phyloP scores from a whole-genome alignment of 768 basidiomycete species.

The Suillus alpinus region DNA sequence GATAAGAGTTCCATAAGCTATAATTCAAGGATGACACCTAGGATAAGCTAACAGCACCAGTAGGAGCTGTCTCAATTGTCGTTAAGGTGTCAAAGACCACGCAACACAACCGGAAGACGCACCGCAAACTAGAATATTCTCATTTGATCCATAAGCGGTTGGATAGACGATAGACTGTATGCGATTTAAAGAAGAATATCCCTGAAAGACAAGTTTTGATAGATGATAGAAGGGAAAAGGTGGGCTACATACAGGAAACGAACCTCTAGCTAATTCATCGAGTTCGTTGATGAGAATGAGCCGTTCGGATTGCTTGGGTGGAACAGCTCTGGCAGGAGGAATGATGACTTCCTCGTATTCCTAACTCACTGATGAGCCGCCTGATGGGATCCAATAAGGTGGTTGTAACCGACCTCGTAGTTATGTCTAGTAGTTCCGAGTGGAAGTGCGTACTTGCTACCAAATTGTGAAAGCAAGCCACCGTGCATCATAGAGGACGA shows the following conservation, averaged over 20 bases:
- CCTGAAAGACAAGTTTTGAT: constrained; percentile 41
- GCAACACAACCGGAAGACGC: constrained; percentile 3
- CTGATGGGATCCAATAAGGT: not conserved
- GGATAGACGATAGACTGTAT: constrained; percentile 95
- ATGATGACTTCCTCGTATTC: constrained; percentile 87
- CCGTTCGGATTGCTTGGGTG: constrained; percentile 68
- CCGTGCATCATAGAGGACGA: constrained; percentile 57
- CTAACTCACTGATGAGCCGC: constrained; percentile 36
- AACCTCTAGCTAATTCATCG: constrained; percentile 72
- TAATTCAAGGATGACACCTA: not conserved
- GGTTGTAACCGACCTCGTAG: constrained; percentile 51
- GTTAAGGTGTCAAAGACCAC: not conserved
- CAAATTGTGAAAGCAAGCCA: constrained; percentile 66
- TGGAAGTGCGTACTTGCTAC: constrained; percentile 79
- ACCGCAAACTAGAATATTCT: constrained; percentile 81
- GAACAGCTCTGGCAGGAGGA: constrained; percentile 79
- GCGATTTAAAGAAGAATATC: constrained; percentile 83
- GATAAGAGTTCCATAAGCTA: constrained; percentile 7
- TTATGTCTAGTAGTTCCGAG: constrained; percentile 71
- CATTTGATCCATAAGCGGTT: constrained; percentile 91
- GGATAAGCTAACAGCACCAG: constrained; percentile 77
- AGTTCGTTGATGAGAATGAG: constrained; percentile 71
- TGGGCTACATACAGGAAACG: constrained; percentile 68
- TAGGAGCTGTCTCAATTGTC: constrained; percentile 64
- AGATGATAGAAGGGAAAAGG: not conserved